phyloP scores from a whole-genome alignment of 192 early-diverging fungal species.

The Podila horticola region DNA sequence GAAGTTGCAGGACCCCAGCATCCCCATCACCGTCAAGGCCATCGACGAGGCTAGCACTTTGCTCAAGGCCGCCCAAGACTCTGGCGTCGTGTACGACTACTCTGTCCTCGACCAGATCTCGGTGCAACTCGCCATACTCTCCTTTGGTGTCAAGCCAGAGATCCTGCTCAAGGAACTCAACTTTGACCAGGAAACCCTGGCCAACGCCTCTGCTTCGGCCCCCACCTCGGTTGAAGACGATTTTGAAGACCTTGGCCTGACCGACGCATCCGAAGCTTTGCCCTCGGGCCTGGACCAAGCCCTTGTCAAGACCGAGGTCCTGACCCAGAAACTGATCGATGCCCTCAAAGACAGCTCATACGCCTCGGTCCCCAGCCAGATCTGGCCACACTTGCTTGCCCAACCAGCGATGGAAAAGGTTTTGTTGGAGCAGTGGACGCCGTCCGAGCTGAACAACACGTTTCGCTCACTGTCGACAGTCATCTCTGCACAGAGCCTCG shows the following conservation, averaged over 20 bases:
- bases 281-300: slow-evolving; percentile 19
- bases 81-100: slow-evolving; percentile 1
- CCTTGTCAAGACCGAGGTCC: slow-evolving; percentile 12
- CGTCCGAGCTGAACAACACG: neutral
- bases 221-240: neutral
- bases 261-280: slow-evolving; percentile 2
- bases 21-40: slow-evolving; percentile 16
- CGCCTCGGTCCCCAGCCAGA: neutral
- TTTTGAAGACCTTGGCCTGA: neutral
- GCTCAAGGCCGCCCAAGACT: slow-evolving; percentile 19
- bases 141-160: slow-evolving; percentile 42
- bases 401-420: slow-evolving; percentile 29
- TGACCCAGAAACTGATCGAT: slow-evolving; percentile 27
- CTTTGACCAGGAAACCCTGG: slow-evolving; percentile 3
- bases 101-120: slow-evolving; percentile 9
- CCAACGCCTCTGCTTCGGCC: neutral
- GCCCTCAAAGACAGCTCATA: slow-evolving; percentile 8
- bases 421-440: slow-evolving; percentile 2
- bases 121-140: slow-evolving; percentile 30
- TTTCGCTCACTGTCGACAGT: neutral
- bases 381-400: slow-evolving; percentile 30
- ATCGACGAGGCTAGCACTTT: slow-evolving; percentile 21
- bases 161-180: slow-evolving; percentile 17
- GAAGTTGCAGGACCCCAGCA: slow-evolving; percentile 21
- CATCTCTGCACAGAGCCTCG: slow-evolving; percentile 33